A percentile compares a stretch with the other conserved stretches of the same genome.
Evolutionary conservation across 352 stramenopile species (phyloP).

Genomic region (Pythium phragmiticola): DNA sequence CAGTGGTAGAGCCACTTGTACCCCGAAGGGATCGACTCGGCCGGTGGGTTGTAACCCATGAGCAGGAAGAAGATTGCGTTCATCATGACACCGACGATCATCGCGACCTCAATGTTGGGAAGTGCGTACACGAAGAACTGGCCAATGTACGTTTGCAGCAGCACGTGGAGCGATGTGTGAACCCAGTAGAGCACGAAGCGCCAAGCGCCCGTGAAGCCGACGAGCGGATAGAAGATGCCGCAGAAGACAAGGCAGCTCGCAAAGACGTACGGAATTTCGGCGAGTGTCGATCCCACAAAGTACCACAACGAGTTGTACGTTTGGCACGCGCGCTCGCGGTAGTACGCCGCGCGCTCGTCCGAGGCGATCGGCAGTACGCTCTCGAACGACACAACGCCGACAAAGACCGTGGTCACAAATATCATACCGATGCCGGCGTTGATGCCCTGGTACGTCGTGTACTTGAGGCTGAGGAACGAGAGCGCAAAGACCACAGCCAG

Average conservation of each 20-base stretch:
- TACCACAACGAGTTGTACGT: constrained; percentile 73
- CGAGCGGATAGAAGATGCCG: constrained; percentile 33
- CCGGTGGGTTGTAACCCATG: constrained; percentile 36
- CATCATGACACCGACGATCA: constrained; percentile 27
- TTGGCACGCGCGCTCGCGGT: constrained; percentile 41
- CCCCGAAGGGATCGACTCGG: constrained; percentile 8
- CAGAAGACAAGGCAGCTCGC: constrained; percentile 26
- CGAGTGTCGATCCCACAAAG: constrained; percentile 50
- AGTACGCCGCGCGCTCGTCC: constrained; percentile 75
- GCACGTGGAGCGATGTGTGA: constrained; percentile 50
- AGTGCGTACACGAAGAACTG: constrained; percentile 59
- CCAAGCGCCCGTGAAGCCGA: constrained; percentile 26
- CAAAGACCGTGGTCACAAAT: constrained; percentile 68
- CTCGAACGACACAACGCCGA: constrained; percentile 27
- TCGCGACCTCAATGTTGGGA: constrained; percentile 33
- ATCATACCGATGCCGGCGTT: constrained; percentile 52
- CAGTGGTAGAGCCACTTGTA: constrained; percentile 25
- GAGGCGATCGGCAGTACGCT: constrained; percentile 17
- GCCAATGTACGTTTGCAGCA: constrained; percentile 50
- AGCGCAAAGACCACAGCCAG: constrained; percentile 50
- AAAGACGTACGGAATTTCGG: constrained; percentile 53
- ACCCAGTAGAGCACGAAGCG: constrained; percentile 56
- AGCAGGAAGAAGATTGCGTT: constrained; percentile 45
- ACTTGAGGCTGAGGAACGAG: constrained; percentile 27
- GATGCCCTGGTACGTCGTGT: constrained; percentile 30